phyloP scores from a whole-genome alignment of 2,329 filamentous ascomycete species.

The Beauveria sp. region DNA sequence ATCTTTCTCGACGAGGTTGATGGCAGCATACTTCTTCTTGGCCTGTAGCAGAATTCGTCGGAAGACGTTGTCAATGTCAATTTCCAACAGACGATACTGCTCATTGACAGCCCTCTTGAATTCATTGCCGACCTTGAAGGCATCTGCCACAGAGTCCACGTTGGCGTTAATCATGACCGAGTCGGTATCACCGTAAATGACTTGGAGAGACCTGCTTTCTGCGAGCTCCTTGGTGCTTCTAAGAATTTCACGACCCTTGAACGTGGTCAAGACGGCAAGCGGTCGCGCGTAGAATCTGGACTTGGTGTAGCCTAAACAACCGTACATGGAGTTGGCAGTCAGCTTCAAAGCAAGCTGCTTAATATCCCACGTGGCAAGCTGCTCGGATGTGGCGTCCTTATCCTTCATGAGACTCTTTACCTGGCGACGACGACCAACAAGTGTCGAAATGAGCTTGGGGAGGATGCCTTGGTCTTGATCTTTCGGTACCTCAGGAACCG shows the following conservation, averaged over 20 bases:
- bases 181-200: conserved; percentile 98
- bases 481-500: conserved; percentile 76
- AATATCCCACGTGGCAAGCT: conserved; percentile 94
- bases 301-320: conserved; percentile 92
- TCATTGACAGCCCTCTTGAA: conserved; percentile 96
- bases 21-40: conserved; percentile 98
- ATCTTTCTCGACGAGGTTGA: conserved; percentile 84
- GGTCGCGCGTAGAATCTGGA: conserved; percentile 96
- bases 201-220: conserved; percentile 81
- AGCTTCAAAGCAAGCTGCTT: conserved; percentile 95
- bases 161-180: conserved; percentile 99
- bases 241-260: conserved; percentile 95
- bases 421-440: conserved; percentile 80
- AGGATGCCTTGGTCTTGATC: conserved; percentile 78
- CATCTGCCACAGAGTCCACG: conserved; percentile 84
- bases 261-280: conserved; percentile 90
- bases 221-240: conserved; percentile 92
- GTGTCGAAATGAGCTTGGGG: conserved; percentile 81
- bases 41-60: conserved; percentile 86
- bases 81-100: conserved; percentile 84
- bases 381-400: conserved; percentile 74
- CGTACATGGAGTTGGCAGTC: conserved; percentile 99
- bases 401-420: conserved; percentile 98
- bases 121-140: conserved; percentile 82
- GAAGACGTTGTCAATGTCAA: conserved; percentile 98